A percentile compares a stretch with the other conserved stretches of the same genome.
Evolutionary conservation across 2,329 filamentous ascomycete species (phyloP).

Genomic region (Diplodia seriata): DNA sequence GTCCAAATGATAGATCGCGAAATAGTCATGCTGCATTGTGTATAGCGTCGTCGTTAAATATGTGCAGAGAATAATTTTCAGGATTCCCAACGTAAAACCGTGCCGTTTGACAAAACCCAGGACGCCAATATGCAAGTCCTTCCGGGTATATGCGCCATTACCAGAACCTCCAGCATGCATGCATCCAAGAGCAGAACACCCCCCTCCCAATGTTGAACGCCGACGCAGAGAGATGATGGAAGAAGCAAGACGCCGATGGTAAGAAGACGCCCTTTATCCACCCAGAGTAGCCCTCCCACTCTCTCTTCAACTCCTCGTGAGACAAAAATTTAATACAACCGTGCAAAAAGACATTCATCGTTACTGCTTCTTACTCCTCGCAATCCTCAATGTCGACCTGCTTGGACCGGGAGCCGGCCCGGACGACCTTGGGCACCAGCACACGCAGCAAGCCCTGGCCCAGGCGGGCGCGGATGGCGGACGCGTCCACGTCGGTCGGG

Average conservation of each 20-base stretch:
- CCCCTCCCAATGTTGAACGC: neutral
- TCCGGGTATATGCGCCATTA: slow-evolving; percentile 12
- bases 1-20: neutral
- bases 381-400: slow-evolving; percentile 30
- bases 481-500: slow-evolving; percentile 33
- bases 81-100: neutral
- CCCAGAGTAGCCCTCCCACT: neutral
- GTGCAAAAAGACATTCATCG: neutral
- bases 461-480: slow-evolving; percentile 27
- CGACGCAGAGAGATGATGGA: neutral
- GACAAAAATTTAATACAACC: neutral
- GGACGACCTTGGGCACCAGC: slow-evolving; percentile 33
- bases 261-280: neutral
- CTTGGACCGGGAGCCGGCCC: neutral
- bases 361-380: neutral
- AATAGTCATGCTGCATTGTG: slow-evolving; percentile 2
- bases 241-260: neutral
- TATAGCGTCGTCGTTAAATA: slow-evolving; percentile 7
- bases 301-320: neutral
- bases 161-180: neutral
- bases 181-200: neutral
- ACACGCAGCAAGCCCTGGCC: slow-evolving; percentile 33
- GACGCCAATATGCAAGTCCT: slow-evolving; percentile 16
- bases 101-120: neutral
- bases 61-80: slow-evolving; percentile 5